Percentiles rank a stretch among this genome's conserved stretches.
Evolutionary conservation across 2,329 filamentous ascomycete species (phyloP).

Genomic region (Talaromyces sp.): DNA sequence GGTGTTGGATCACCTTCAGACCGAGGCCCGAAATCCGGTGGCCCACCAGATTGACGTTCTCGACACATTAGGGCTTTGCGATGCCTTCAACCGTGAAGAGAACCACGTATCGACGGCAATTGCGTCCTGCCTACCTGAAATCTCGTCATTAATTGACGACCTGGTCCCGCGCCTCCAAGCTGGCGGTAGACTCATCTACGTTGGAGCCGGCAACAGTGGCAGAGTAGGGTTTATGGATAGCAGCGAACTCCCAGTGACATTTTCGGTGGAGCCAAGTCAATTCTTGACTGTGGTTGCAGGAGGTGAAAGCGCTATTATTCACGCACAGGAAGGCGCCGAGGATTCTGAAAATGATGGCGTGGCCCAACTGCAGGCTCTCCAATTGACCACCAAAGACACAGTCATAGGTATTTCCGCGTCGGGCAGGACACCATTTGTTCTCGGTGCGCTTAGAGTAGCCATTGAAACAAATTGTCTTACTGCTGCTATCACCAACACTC

Average conservation of each 20-base stretch:
- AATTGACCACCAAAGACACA: not conserved
- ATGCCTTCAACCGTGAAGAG: not conserved
- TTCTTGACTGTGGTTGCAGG: not conserved
- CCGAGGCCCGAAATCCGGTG: not conserved
- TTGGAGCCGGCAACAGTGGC: not conserved
- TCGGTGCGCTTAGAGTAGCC: not conserved
- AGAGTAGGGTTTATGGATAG: conserved; percentile 1
- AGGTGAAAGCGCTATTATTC: not conserved
- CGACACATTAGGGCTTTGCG: not conserved
- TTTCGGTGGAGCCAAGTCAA: not conserved
- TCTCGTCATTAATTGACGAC: not conserved
- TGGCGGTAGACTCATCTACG: conserved; percentile 1
- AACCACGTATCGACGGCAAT: not conserved
- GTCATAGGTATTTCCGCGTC: not conserved
- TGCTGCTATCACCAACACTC: not conserved
- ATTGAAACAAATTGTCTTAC: not conserved
- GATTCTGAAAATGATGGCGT: not conserved
- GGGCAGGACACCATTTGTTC: not conserved
- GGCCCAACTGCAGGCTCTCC: not conserved
- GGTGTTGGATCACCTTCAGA: not conserved
- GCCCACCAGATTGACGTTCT: not conserved
- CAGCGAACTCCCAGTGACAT: not conserved
- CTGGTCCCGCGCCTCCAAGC: not conserved
- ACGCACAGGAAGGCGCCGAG: not conserved
- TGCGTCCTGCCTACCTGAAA: not conserved